Evolutionary conservation across 2,329 filamentous ascomycete species (phyloP), one percentile per base, ranked within the genome.

Genomic region (Fusarium compactum): DNA sequence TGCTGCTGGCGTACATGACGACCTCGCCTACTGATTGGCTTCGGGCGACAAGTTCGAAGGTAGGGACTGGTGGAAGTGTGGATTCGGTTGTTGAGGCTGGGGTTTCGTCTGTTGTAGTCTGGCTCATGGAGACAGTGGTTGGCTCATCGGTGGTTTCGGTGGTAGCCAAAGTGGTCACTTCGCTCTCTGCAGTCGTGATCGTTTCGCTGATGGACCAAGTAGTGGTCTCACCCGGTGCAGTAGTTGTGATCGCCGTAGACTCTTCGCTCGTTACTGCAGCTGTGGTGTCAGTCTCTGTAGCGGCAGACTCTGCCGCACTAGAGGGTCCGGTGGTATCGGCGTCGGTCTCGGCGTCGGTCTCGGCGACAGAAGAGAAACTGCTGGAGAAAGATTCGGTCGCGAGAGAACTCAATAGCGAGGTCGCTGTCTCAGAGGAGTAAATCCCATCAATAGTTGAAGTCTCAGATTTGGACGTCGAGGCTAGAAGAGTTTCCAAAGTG

Each of bases 391-490:
- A 27, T 27, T 27, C 27, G 9, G 27, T 1, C 4, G 3, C 27
- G 27, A 27, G 4, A 27, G 27, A 27, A 32, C 15, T 32, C 15
- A 11, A 20, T 2, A 38, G n/a, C 8, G 48, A 20, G 12, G 45
- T 30, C 9, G n/a, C 27, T 20, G 10, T 30, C 45, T 30, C 32
- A 8, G 12, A 9, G 12, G 2, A 15, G 14, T 12, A 10, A 1
- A 29, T 2, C 25, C 20, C 3, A 0, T n/a, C 45, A 20, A 18
- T 29, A 8, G 12, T 47, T 2, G 3, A 20, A 27, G 14, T 18
- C 15, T 5, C 12, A 4, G 12, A 40, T 5, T 0, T 3, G 1
- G 24, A 16, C 7, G n/a, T 20, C 7, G 20, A 1, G 24, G 4
- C 9, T 15, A 20, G 3, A 14, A 22, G 1, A 8, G 10, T 41